These are phyloP conservation scores for Casuarina cunninghamiana DNA, from an alignment of 306 rosid genomes.

Conservation along the genomic window DNA sequence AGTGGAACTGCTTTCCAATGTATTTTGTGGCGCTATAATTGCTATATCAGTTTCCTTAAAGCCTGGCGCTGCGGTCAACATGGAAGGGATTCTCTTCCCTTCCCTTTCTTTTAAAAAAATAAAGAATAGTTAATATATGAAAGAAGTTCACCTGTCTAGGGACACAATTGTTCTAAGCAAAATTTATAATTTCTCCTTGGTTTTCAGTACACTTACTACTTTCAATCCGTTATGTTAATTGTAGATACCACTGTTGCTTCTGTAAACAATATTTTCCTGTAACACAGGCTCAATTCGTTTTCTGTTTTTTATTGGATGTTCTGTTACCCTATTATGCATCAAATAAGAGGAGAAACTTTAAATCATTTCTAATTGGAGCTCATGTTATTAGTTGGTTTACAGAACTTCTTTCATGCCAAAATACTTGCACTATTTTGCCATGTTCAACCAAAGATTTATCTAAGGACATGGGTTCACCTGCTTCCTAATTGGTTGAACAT, in stretches of 20 bases:
- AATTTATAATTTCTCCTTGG: not conserved
- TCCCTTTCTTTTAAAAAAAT: no score
- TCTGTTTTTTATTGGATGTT: slow-evolving; percentile 10
- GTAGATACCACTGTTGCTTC: not conserved
- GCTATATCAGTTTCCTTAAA: not conserved
- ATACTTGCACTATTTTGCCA: not conserved
- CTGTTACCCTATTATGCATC: not conserved
- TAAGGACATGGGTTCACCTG: not conserved
- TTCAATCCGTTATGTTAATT: not conserved
- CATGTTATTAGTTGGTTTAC: not conserved
- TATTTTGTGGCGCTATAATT: not conserved
- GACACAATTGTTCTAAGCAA: not conserved
- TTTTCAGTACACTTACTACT: not conserved
- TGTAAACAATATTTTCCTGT: not conserved
- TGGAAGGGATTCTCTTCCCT: not conserved
- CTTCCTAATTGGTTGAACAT: not conserved
- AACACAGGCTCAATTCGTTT: not conserved
- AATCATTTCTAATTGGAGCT: not conserved
- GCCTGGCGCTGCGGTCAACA: not conserved
- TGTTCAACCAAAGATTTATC: not conserved
- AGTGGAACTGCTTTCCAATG: not conserved
- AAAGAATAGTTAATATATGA: not conserved
- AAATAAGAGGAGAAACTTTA: not conserved
- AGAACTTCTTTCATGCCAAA: not conserved
- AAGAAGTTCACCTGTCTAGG: not conserved